A percentile compares a stretch with the other conserved stretches of the same genome.
Conservation (phyloP, 2,329 filamentous ascomycete species). For the Fusarium illudens region DNA sequence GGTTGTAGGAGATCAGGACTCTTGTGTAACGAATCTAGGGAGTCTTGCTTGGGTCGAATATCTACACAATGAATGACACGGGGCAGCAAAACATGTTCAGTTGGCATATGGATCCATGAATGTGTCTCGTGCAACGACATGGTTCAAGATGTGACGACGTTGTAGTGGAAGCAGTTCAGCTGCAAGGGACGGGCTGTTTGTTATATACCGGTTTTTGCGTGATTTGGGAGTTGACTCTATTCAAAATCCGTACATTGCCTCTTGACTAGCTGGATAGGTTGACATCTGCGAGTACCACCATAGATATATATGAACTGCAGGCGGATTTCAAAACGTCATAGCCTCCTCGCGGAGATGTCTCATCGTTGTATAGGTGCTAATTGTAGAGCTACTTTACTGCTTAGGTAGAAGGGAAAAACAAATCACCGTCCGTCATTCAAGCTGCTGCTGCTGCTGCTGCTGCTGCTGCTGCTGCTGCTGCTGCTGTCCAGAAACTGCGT, state of each 20-base stretch:
- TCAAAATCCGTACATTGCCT: neutral
- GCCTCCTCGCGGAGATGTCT: neutral
- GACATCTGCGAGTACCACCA: too few relatives aligned
- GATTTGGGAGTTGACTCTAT: too few relatives aligned
- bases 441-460: too few relatives aligned
- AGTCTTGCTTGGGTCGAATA: conserved; percentile 26
- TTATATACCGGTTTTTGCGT: too few relatives aligned
- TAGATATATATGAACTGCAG: neutral
- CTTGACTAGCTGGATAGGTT: neutral
- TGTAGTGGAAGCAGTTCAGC: too few relatives aligned
- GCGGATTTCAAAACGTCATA: neutral
- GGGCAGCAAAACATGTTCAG: too few relatives aligned
- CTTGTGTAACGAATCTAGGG: conserved; percentile 21
- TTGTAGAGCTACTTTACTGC: neutral
- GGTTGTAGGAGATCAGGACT: neutral
- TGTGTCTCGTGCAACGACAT: too few relatives aligned
- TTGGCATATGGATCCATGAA: too few relatives aligned
- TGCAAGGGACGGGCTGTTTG: too few relatives aligned
- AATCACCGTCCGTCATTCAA: neutral
- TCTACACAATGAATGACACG: neutral
- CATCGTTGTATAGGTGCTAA: neutral
- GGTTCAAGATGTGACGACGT: neutral
- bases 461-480: too few relatives aligned
- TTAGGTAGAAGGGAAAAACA: conserved; percentile 7
- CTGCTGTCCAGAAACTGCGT: neutral